These are phyloP conservation scores for Phoenix dactylifera DNA, from an alignment of 176 grass and related monocot genomes.

Conservation along the genomic window DNA sequence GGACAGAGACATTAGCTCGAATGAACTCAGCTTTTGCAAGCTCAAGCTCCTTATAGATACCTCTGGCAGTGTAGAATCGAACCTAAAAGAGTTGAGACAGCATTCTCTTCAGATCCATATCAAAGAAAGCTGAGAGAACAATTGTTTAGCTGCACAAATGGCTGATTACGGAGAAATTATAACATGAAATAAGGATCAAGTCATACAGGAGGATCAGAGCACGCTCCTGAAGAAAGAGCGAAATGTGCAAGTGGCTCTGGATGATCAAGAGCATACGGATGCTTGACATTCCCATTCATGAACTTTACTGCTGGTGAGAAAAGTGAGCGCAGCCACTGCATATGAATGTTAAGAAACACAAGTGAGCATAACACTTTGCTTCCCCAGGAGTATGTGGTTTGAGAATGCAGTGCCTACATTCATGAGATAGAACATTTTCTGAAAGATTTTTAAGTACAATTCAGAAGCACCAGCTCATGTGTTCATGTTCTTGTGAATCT, in stretches of 20 bases:
- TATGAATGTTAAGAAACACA: slow-evolving; percentile 6
- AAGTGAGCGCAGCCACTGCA: slow-evolving; percentile 49
- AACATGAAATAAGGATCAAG: background rate
- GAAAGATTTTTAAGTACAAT: too few species aligned
- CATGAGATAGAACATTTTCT: too few species aligned
- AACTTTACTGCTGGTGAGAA: slow-evolving; percentile 45
- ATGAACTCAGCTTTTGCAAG: slow-evolving; percentile 70
- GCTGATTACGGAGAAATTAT: too few species aligned
- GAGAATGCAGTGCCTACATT: too few species aligned
- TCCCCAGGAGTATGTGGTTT: too few species aligned
- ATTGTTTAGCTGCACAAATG: background rate
- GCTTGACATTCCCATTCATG: slow-evolving; percentile 37
- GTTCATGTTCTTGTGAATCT: too few species aligned
- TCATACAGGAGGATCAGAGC: slow-evolving; percentile 84
- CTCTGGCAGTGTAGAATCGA: slow-evolving; percentile 75
- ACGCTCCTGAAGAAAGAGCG: slow-evolving; percentile 80
- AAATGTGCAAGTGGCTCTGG: slow-evolving; percentile 79
- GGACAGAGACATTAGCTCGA: slow-evolving; percentile 48
- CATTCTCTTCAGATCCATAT: background rate
- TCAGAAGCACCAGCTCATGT: too few species aligned
- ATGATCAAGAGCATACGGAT: slow-evolving; percentile 48
- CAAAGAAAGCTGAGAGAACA: background rate
- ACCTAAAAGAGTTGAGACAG: slow-evolving; percentile 18
- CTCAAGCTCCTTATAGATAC: slow-evolving; percentile 53
- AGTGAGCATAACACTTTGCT: too few species aligned